phyloP scores from a whole-genome alignment of 306 rosid genomes.

The Quercus berberidifolia region DNA sequence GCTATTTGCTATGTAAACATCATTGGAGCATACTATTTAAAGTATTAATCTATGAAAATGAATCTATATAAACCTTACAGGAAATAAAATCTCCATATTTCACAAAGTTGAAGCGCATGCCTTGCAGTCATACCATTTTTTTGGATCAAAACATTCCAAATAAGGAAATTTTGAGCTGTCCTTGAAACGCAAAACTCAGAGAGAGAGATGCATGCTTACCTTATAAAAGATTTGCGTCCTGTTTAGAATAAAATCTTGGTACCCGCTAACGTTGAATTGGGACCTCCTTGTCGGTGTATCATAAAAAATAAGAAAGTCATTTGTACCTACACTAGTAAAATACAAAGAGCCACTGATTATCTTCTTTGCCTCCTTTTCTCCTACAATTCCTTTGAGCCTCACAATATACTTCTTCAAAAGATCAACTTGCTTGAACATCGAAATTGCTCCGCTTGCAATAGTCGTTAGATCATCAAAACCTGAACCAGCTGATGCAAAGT shows the following conservation, averaged over 20 bases:
- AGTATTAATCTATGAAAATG: too few relatives aligned
- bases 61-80: too few relatives aligned
- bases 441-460: conserved; percentile 11
- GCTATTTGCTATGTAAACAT: too few relatives aligned
- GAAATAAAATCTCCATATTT: too few relatives aligned
- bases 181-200: too few relatives aligned
- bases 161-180: too few relatives aligned
- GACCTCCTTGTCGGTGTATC: conserved; percentile 40
- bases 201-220: conserved; percentile 25
- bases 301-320: conserved; percentile 60
- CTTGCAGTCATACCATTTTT: too few relatives aligned
- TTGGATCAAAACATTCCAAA: too few relatives aligned
- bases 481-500: conserved; percentile 58
- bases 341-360: conserved; percentile 37
- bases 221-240: conserved; percentile 34
- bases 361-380: conserved; percentile 33
- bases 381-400: conserved; percentile 39
- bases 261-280: conserved; percentile 35
- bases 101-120: too few relatives aligned
- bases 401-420: conserved; percentile 39
- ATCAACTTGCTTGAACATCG: conserved; percentile 46
- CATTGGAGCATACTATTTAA: too few relatives aligned
- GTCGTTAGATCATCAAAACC: conserved; percentile 54
- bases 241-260: conserved; percentile 54
- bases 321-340: conserved; percentile 57